A percentile compares a stretch with the other conserved stretches of the same genome.
Evolutionary conservation across 2,329 filamentous ascomycete genomes (phyloP).

Genomic region (Domatiomyces catenatus): DNA sequence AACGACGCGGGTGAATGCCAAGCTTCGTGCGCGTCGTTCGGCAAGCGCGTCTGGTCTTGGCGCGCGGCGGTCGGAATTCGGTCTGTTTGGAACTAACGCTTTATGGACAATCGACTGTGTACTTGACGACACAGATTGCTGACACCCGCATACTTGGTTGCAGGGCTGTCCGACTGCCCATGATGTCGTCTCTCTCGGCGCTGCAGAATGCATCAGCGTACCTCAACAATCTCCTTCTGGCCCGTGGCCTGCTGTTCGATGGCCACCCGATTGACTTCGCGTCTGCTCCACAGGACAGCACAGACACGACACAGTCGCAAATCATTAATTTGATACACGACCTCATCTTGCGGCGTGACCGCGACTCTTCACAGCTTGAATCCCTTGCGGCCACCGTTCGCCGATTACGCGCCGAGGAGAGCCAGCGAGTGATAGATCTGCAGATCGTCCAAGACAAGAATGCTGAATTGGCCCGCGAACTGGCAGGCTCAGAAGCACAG

Average conservation of each 20-base stretch:
- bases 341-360: conserved; percentile 74
- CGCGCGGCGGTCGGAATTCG: background rate
- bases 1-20: no score
- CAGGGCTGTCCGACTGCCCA: background rate
- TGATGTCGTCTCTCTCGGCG: conserved; percentile 13
- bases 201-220: conserved; percentile 47
- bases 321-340: conserved; percentile 93
- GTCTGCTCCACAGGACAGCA: conserved; percentile 44
- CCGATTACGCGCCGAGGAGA: conserved; percentile 56
- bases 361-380: conserved; percentile 79
- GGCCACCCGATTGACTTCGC: conserved; percentile 59
- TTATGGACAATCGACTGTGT: background rate
- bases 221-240: conserved; percentile 50
- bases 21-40: background rate
- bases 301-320: conserved; percentile 58
- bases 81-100: conserved; percentile 1
- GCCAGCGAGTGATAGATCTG: conserved; percentile 57
- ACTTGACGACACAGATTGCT: background rate
- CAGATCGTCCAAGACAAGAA: conserved; percentile 40
- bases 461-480: conserved; percentile 40
- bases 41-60: background rate
- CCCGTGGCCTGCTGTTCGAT: conserved; percentile 46
- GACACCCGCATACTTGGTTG: background rate
- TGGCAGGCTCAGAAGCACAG: conserved; percentile 50
- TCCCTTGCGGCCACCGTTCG: conserved; percentile 65